A percentile compares a stretch with the other conserved stretches of the same genome.
Conservation (phyloP, 140 eudicot genomes). For the Flaveria floridana region DNA sequence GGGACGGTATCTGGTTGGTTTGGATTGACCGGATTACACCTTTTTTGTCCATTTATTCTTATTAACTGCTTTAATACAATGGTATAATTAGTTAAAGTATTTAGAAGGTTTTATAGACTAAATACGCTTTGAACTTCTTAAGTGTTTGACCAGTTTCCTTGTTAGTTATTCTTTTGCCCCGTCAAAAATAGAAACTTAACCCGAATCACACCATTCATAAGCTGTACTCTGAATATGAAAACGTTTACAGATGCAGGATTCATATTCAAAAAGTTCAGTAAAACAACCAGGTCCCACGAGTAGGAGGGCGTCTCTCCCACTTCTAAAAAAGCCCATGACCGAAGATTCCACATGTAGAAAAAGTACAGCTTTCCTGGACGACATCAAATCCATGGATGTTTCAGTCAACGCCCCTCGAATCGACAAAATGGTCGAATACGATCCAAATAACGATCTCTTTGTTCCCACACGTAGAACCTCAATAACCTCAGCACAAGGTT, state of each 20-base stretch:
- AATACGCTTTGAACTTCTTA: not conserved
- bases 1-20: not conserved
- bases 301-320: constrained; percentile 84
- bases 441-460: constrained; percentile 38
- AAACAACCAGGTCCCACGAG: constrained; percentile 49
- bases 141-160: not conserved
- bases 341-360: constrained; percentile 41
- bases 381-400: constrained; percentile 67
- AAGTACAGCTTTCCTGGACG: constrained; percentile 37
- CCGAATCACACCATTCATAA: not conserved
- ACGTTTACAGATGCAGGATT: constrained; percentile 45
- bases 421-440: constrained; percentile 76
- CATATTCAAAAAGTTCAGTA: constrained; percentile 46
- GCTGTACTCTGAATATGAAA: constrained; percentile 20
- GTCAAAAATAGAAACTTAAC: not conserved
- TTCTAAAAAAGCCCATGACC: constrained; percentile 34
- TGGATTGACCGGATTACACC: not conserved
- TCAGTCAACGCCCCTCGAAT: constrained; percentile 91
- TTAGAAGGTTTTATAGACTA: not conserved
- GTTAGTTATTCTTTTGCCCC: not conserved
- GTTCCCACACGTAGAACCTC: constrained; percentile 47
- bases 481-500: constrained; percentile 63
- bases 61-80: not conserved
- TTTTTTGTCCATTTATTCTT: not conserved
- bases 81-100: not conserved